Evolutionary conservation across 1,284 basidiomycete species (phyloP).

Genomic region (Malassezia arunalokei): DNA sequence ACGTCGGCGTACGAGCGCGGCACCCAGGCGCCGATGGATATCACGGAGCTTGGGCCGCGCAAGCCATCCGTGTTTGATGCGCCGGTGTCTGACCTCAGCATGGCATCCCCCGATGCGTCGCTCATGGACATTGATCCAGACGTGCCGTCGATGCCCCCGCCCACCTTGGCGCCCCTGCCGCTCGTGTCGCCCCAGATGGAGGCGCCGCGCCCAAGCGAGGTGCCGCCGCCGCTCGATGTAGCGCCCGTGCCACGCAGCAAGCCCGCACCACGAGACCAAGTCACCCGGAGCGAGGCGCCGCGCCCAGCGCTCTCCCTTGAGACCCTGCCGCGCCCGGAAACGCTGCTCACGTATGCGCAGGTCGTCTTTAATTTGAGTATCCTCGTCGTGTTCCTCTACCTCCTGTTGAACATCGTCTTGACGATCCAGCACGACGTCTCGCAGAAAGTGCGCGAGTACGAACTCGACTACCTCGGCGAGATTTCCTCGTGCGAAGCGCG

Average conservation of each 20-base stretch:
- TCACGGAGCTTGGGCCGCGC: conserved; percentile 22
- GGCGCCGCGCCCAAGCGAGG: not conserved
- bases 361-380: conserved; percentile 87
- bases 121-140: conserved; percentile 18
- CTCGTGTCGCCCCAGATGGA: not conserved
- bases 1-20: conserved; percentile 18
- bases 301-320: conserved; percentile 7
- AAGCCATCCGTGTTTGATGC: conserved; percentile 15
- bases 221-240: not conserved
- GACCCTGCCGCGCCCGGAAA: conserved; percentile 24
- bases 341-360: conserved; percentile 53
- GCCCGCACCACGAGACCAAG: not conserved
- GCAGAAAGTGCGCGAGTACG: conserved; percentile 74
- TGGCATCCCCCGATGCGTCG: conserved; percentile 6
- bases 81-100: not conserved
- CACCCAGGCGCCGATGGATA: conserved; percentile 34
- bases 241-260: not conserved
- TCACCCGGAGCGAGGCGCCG: not conserved
- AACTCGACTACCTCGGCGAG: conserved; percentile 51
- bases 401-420: conserved; percentile 69
- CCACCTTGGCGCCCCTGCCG: not conserved
- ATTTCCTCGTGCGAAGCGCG: conserved; percentile 27
- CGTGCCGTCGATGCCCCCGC: not conserved
- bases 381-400: conserved; percentile 69
- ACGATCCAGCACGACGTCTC: conserved; percentile 82